phyloP scores from a whole-genome alignment of 139 green algal species.

The Microglena sp. region DNA sequence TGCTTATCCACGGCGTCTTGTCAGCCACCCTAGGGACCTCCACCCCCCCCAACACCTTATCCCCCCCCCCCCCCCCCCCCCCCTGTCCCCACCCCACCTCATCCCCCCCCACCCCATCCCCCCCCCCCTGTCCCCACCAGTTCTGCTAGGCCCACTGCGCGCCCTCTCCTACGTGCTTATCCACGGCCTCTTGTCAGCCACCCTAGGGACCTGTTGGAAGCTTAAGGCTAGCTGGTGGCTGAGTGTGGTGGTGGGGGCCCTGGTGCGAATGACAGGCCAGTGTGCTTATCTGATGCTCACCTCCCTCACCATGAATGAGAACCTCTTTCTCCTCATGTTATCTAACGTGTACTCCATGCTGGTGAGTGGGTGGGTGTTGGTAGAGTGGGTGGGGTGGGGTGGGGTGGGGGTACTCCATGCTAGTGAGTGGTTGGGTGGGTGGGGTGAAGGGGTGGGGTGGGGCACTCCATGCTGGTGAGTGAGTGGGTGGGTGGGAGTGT shows the following conservation, averaged over 20 bases:
- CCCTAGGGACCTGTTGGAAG: constrained; percentile 48
- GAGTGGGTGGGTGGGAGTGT: neutral
- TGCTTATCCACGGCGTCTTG: constrained; percentile 63
- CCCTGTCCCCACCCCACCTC: no score
- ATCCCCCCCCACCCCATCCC: no score
- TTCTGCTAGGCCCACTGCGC: constrained; percentile 70
- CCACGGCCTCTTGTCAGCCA: constrained; percentile 56
- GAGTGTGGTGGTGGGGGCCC: constrained; percentile 11
- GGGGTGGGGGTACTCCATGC: neutral
- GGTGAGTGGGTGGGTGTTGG: constrained; percentile 23
- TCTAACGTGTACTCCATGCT: constrained; percentile 62
- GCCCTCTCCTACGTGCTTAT: constrained; percentile 61
- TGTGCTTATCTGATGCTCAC: constrained; percentile 51
- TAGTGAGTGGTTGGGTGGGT: neutral
- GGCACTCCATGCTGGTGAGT: neutral
- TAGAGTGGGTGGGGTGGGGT: neutral
- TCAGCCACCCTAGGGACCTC: constrained; percentile 49
- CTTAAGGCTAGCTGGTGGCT: constrained; percentile 28
- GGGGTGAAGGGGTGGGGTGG: no score
- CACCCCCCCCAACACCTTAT: no score
- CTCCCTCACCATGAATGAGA: constrained; percentile 63
- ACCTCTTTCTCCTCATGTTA: constrained; percentile 62
- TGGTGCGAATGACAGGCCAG: constrained; percentile 48
- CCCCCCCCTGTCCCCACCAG: no score
- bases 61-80: no score